phyloP scores from a whole-genome alignment of 176 grass and related monocot species.

The Otatea glauca region DNA sequence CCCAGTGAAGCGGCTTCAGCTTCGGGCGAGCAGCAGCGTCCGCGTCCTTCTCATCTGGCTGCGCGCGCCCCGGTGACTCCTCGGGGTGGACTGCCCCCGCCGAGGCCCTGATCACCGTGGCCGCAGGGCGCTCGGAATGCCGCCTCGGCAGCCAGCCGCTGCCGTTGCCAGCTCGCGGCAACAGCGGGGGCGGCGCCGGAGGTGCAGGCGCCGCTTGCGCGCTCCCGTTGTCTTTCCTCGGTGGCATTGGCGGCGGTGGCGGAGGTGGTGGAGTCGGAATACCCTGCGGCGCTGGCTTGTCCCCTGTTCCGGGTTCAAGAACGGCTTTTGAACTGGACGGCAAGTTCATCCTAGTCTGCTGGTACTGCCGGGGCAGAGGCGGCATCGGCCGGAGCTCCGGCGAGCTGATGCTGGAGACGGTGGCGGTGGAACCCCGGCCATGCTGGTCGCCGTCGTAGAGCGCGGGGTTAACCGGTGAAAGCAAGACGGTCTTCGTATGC shows the following conservation, averaged over 20 bases:
- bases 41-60: slow-evolving; percentile 39
- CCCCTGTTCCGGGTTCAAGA: slow-evolving; percentile 42
- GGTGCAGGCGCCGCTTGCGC: not conserved
- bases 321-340: slow-evolving; percentile 23
- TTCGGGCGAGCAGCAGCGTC: slow-evolving; percentile 43
- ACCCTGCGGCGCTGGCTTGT: slow-evolving; percentile 42
- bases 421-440: slow-evolving; percentile 45
- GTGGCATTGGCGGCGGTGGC: slow-evolving; percentile 38
- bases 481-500: slow-evolving; percentile 46
- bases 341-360: slow-evolving; percentile 50
- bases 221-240: not conserved
- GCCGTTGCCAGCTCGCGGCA: slow-evolving; percentile 53
- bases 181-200: slow-evolving; percentile 46
- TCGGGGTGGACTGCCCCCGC: slow-evolving; percentile 41
- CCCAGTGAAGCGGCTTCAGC: slow-evolving; percentile 81
- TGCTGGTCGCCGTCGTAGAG: slow-evolving; percentile 52
- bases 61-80: slow-evolving; percentile 19
- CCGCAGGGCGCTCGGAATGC: slow-evolving; percentile 24
- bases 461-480: slow-evolving; percentile 38
- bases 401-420: slow-evolving; percentile 58
- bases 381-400: slow-evolving; percentile 92
- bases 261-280: slow-evolving; percentile 38
- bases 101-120: slow-evolving; percentile 59
- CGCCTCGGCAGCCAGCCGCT: slow-evolving; percentile 59
- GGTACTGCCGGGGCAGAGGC: slow-evolving; percentile 65